These are phyloP conservation scores for Tardiomyces digboiensis DNA, from an alignment of 1,139 yeast genomes.

Conservation along the genomic window DNA sequence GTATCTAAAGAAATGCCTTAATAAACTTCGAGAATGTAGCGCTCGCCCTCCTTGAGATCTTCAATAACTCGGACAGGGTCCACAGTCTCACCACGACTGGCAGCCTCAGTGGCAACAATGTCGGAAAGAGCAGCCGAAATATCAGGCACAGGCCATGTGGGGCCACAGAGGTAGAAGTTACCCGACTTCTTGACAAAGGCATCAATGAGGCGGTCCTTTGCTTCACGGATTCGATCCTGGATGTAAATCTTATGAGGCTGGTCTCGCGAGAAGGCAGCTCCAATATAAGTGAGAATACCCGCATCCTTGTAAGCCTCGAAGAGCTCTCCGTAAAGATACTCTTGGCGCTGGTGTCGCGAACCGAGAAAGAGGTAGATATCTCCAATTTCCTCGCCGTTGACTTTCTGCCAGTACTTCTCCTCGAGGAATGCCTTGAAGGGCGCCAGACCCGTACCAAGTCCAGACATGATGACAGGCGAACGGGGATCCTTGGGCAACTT, in stretches of 20 bases:
- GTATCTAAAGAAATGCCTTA: constrained; percentile 29
- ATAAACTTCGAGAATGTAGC: constrained; percentile 91
- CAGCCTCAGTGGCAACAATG: constrained; percentile 65
- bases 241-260: constrained; percentile 93
- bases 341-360: constrained; percentile 93
- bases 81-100: constrained; percentile 51
- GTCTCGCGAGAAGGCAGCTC: constrained; percentile 98
- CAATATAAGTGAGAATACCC: constrained; percentile 86
- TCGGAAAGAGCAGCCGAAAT: constrained; percentile 86
- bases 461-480: constrained; percentile 94
- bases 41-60: constrained; percentile 86
- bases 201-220: constrained; percentile 59
- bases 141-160: constrained; percentile 99
- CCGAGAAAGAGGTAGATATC: constrained; percentile 85
- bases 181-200: constrained; percentile 77
- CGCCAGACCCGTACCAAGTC: constrained; percentile 96
- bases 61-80: constrained; percentile 79
- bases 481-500: constrained; percentile 80
- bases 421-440: constrained; percentile 97
- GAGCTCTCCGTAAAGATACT: constrained; percentile 90
- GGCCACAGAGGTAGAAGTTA: constrained; percentile 95
- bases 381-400: constrained; percentile 85
- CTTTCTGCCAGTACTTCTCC: constrained; percentile 89
- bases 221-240: constrained; percentile 86
- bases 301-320: constrained; percentile 97